Base-by-base conservation (phyloP, 176 grass and related monocot species). In the Stipa capillata region DNA sequence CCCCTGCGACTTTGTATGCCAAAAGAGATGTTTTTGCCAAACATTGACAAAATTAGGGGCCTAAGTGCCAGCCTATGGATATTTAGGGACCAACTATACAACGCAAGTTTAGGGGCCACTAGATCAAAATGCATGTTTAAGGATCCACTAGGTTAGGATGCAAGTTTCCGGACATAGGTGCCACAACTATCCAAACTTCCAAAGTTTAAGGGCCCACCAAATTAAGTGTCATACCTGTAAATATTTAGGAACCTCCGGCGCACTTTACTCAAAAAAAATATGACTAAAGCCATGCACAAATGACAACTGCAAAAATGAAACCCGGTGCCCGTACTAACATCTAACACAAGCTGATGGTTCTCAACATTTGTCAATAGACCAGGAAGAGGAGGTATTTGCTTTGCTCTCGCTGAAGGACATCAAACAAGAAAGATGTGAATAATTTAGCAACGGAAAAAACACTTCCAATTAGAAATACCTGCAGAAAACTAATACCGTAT, bases 361-460 rank as follows among this genome's bases (percentile, higher is more conserved):
- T 97, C 89, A 33, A 60, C 29, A 79, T 92, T 62, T 37, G 84
- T 71, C 35, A 97, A 74, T 24, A 97, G 86, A 79, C 74, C 89
- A 62, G 85, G 77, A 50, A 97, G n/a, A 44, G 95, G 92, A 87
- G 95, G 95, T 86, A 85, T 78, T 85, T 83, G 89, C 85, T 88
- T 94, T 86, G 78, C 78, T 58, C 83, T 89, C 54, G n/a, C 54
- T 39, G 87, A n/a, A n/a, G n/a, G n/a, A n/a, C n/a, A n/a, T n/a
- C n/a, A n/a, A n/a, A n/a, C n/a, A n/a, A n/a, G n/a, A n/a, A n/a
- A n/a, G n/a, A n/a, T n/a, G n/a, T n/a, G n/a, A n/a, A n/a, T n/a
- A n/a, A n/a, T n/a, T n/a, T n/a, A n/a, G n/a, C n/a, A n/a, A n/a
- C n/a, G n/a, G n/a, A n/a, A n/a, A n/a, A n/a, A n/a, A n/a, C n/a